Evolutionary conservation across 345 rosid species (phyloP), one percentile per base, ranked within the genome.

Genomic region (Leavenworthia alabamica): DNA sequence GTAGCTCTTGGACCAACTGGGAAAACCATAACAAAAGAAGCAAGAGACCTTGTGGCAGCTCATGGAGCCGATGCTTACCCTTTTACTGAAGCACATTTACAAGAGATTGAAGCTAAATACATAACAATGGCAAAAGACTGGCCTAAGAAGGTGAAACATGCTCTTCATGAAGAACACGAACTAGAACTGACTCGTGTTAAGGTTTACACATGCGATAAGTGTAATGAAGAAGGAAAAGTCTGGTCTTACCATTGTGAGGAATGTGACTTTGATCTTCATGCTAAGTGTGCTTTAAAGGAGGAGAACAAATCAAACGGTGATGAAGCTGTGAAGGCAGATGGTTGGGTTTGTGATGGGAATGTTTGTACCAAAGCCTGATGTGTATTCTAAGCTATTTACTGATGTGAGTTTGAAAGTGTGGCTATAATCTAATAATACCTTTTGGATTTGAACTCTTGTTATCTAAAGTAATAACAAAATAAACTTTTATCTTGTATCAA

Each of bases 201-300:
- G 17, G 4, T 0, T 47, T 81, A 69, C 64, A 31, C 0, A 1
- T 86, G 89, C 27, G 77, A 83, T 45, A 72, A 66, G 62, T 82
- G 90, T 6, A 35, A 56, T 0, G 72, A 72, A 42, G 60, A 7
- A 6, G 90, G 89, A 36, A 19, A 51, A 12, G 50, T 60, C 20
- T 89, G 87, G 89, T 69, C 94, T 10, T 86, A 63, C 60, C 45
- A 36, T 60, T 86, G 97, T 1, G 56, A 62, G 1, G 73, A 80
- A 49, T 90, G 97, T 20, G 82, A 82, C 56, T 89, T 82, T 27
- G 75, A 81, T 84, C 85, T 89, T 54, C 85, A 89, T 66, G 84
- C 81, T 0, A 71, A 73, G 32, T 86, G 95, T 60, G 79, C 82
- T 17, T 35, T 82, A 39, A 23, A 73, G 46, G 71, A 74, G 57